Evolutionary conservation across 2,329 filamentous ascomycete species (phyloP).

Genomic region (Periconia sp.): DNA sequence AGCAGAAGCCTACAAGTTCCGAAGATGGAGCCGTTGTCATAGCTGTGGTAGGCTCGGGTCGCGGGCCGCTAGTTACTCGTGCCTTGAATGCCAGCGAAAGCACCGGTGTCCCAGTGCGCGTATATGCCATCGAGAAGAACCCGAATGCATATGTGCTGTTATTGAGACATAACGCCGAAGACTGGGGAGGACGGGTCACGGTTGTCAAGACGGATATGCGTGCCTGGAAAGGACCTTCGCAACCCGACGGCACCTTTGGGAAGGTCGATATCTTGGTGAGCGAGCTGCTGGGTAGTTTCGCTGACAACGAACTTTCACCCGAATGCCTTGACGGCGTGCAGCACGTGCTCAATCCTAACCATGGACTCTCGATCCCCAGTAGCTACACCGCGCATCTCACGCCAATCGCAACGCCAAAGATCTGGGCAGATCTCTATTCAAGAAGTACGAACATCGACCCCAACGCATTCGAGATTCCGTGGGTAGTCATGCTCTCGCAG

Average conservation of each 20-base stretch:
- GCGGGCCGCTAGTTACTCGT: slow-evolving; percentile 88
- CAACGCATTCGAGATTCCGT: slow-evolving; percentile 85
- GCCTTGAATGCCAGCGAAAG: slow-evolving; percentile 79
- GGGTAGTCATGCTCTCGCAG: slow-evolving; percentile 90
- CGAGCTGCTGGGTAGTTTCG: slow-evolving; percentile 93
- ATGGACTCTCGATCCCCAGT: slow-evolving; percentile 91
- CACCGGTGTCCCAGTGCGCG: slow-evolving; percentile 78
- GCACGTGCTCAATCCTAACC: slow-evolving; percentile 76
- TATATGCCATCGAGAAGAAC: slow-evolving; percentile 98
- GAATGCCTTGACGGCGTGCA: slow-evolving; percentile 97
- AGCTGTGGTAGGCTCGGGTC: slow-evolving; percentile 90
- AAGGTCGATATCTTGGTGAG: slow-evolving; percentile 93
- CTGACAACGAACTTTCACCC: slow-evolving; percentile 94
- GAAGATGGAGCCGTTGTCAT: slow-evolving; percentile 76
- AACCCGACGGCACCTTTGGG: slow-evolving; percentile 60
- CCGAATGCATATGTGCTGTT: slow-evolving; percentile 96
- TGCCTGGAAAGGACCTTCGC: slow-evolving; percentile 83
- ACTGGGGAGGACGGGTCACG: slow-evolving; percentile 81
- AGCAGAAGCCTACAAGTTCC: slow-evolving; percentile 76
- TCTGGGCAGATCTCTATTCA: slow-evolving; percentile 79
- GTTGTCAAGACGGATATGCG: slow-evolving; percentile 98
- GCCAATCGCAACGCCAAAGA: slow-evolving; percentile 86
- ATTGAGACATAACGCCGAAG: slow-evolving; percentile 78
- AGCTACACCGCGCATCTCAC: slow-evolving; percentile 93
- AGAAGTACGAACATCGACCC: slow-evolving; percentile 65